phyloP scores from a whole-genome alignment of 768 basidiomycete genomes.

The Cystofilobasidium ferigula region DNA sequence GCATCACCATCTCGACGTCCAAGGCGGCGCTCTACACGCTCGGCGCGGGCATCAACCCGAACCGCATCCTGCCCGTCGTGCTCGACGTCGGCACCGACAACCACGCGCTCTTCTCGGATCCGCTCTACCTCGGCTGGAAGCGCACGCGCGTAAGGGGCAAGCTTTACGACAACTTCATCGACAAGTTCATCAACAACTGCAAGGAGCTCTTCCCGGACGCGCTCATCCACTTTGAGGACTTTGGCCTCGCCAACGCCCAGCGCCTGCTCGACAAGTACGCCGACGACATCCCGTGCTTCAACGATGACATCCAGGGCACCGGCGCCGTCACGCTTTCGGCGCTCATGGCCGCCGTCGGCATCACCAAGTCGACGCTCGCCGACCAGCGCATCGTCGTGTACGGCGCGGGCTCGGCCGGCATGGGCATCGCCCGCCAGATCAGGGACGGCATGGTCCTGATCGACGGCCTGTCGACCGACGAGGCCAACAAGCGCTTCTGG shows the following conservation, averaged over 20 bases:
- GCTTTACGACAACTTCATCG: slow-evolving; percentile 27
- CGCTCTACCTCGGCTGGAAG: slow-evolving; percentile 34
- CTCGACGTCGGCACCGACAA: slow-evolving; percentile 39
- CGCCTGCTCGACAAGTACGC: slow-evolving; percentile 40
- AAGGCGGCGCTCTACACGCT: slow-evolving; percentile 57
- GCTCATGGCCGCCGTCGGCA: slow-evolving; percentile 30
- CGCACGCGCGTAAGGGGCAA: slow-evolving; percentile 25
- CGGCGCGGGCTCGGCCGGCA: slow-evolving; percentile 62
- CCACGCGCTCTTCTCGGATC: slow-evolving; percentile 38
- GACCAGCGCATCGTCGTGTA: slow-evolving; percentile 70
- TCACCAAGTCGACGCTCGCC: slow-evolving; percentile 40
- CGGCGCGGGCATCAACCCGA: slow-evolving; percentile 41
- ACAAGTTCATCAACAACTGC: slow-evolving; percentile 36
- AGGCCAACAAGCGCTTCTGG: slow-evolving; percentile 59
- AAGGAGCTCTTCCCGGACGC: slow-evolving; percentile 39
- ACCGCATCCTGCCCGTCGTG: slow-evolving; percentile 28
- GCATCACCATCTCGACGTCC: slow-evolving; percentile 53
- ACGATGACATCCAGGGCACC: slow-evolving; percentile 32
- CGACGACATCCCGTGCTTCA: slow-evolving; percentile 33
- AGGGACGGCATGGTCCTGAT: slow-evolving; percentile 54
- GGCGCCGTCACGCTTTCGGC: slow-evolving; percentile 31
- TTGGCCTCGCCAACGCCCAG: slow-evolving; percentile 39
- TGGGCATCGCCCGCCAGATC: slow-evolving; percentile 37
- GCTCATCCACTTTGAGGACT: slow-evolving; percentile 36
- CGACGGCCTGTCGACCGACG: slow-evolving; percentile 43